Evolutionary conservation across 2,329 filamentous ascomycete genomes (phyloP).

Genomic region (Bipolaris victoriae): DNA sequence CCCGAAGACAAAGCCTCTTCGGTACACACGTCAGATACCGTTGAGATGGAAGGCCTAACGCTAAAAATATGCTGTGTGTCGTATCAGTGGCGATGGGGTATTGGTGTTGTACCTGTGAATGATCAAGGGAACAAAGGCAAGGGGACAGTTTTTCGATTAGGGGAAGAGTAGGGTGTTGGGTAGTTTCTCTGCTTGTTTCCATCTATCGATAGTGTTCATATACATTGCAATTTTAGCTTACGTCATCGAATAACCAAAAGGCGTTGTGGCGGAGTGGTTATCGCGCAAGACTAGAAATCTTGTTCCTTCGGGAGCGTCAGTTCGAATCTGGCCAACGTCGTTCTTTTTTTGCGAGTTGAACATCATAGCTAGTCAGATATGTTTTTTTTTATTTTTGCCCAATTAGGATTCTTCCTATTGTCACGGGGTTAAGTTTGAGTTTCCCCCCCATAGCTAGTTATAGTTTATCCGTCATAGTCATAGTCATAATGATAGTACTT

Average conservation of each 20-base stretch:
- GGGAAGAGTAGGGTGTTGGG: too few species aligned
- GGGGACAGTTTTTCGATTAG: too few species aligned
- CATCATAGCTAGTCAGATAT: too few species aligned
- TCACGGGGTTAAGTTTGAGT: too few species aligned
- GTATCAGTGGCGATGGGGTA: not conserved
- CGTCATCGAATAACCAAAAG: constrained; percentile 5
- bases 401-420: not conserved
- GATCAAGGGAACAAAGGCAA: not conserved
- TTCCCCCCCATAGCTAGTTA: too few species aligned
- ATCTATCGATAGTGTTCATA: accelerated
- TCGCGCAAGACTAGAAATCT: constrained; percentile 22
- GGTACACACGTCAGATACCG: not conserved
- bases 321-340: constrained; percentile 22
- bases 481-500: too few species aligned
- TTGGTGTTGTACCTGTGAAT: not conserved
- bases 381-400: not conserved
- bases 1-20: not conserved
- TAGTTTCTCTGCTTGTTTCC: not conserved
- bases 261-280: constrained; percentile 18
- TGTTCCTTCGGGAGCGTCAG: constrained; percentile 21
- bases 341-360: not conserved
- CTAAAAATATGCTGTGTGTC: not conserved
- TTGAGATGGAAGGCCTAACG: not conserved
- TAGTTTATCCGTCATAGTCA: too few species aligned
- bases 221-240: not conserved